phyloP scores from a whole-genome alignment of 2,329 filamentous ascomycete species.

The Diaporthe humulicola region DNA sequence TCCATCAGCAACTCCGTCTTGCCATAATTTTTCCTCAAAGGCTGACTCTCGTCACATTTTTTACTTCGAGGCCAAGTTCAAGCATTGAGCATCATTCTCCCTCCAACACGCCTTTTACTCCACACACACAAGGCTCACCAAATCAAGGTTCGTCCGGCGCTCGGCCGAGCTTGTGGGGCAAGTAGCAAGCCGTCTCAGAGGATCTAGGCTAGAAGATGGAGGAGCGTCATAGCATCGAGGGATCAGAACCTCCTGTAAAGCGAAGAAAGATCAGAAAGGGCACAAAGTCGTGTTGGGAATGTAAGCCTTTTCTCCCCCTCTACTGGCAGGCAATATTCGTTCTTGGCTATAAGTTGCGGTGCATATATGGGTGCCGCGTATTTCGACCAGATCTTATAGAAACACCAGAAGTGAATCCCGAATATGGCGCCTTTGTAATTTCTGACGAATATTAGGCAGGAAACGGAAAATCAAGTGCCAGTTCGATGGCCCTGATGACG shows the following conservation, averaged over 20 bases:
- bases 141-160: conserved; percentile 32
- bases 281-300: conserved; percentile 69
- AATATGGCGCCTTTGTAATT: background rate
- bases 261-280: conserved; percentile 63
- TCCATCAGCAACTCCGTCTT: conserved; percentile 3
- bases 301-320: conserved; percentile 49
- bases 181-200: background rate
- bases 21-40: conserved; percentile 21
- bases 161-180: conserved; percentile 36
- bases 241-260: conserved; percentile 47
- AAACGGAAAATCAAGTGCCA: conserved; percentile 64
- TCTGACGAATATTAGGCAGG: conserved; percentile 47
- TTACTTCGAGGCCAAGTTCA: background rate
- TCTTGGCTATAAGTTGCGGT: background rate
- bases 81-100: background rate
- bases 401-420: background rate
- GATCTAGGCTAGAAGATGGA: conserved; percentile 12
- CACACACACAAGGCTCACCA: background rate
- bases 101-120: conserved; percentile 1
- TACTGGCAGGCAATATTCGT: background rate
- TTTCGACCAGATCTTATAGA: background rate
- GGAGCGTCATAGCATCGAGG: conserved; percentile 11
- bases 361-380: too few species aligned
- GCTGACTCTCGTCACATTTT: background rate
- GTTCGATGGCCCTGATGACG: conserved; percentile 53